Conservation (phyloP, 768 basidiomycete genomes). For the Mycena capillaripes region DNA sequence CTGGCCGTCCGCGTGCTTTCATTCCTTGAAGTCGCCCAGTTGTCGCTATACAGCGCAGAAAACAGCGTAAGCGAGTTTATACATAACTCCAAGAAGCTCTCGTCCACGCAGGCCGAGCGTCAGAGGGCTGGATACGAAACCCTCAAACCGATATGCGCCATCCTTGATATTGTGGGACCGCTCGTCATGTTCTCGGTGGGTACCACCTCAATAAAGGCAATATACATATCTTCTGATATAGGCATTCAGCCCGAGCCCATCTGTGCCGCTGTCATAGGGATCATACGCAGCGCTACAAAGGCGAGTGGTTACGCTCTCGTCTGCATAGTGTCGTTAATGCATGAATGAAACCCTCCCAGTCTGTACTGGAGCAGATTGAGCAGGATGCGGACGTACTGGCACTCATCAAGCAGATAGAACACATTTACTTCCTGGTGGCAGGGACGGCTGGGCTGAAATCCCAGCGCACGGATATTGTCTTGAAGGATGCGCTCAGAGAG, state of each 20-base stretch:
- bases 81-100: conserved; percentile 2
- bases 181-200: background rate
- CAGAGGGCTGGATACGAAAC: background rate
- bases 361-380: conserved; percentile 20
- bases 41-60: background rate
- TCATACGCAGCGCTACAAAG: conserved; percentile 9
- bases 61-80: background rate
- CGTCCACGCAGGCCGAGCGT: conserved; percentile 5
- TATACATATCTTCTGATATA: background rate
- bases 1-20: background rate
- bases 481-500: background rate
- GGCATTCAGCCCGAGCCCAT: conserved; percentile 11
- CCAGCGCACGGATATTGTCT: background rate
- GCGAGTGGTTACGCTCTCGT: background rate
- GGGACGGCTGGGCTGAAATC: background rate
- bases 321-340: too few species aligned
- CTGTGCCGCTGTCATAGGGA: background rate
- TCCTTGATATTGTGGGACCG: conserved; percentile 10
- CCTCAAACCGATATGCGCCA: conserved; percentile 8
- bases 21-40: background rate
- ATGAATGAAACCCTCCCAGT: background rate
- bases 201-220: background rate
- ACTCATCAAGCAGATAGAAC: background rate
- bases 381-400: conserved; percentile 11
- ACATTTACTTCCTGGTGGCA: background rate